These are phyloP conservation scores for Vaccinium myrtillus DNA, from an alignment of 148 eudicot genomes.

Conservation along the genomic window DNA sequence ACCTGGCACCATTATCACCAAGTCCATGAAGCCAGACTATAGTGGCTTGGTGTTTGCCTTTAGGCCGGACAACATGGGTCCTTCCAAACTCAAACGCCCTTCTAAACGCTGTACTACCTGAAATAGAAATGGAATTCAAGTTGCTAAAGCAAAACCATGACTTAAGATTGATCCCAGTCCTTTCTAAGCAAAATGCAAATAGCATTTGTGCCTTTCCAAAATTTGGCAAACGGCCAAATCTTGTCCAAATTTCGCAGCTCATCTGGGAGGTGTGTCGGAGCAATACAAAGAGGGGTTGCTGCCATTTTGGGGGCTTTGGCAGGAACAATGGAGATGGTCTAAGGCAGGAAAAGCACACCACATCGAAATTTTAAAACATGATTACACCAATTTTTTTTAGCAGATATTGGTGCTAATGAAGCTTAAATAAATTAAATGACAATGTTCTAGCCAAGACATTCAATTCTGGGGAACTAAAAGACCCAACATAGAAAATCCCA, in stretches of 20 bases:
- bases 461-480: not conserved
- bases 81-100: slow-evolving; percentile 80
- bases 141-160: slow-evolving; percentile 15
- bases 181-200: not conserved
- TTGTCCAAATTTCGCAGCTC: slow-evolving; percentile 3
- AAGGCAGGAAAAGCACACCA: not conserved
- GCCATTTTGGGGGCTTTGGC: not conserved
- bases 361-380: not conserved
- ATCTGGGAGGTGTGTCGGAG: not conserved
- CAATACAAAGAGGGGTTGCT: not conserved
- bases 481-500: no score
- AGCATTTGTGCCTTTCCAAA: not conserved
- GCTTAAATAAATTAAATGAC: not conserved
- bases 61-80: slow-evolving; percentile 84
- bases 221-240: not conserved
- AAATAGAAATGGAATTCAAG: slow-evolving; percentile 19
- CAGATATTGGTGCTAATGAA: not conserved
- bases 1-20: slow-evolving; percentile 95
- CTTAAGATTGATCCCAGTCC: not conserved
- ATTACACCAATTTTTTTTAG: not conserved
- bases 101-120: slow-evolving; percentile 63
- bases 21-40: slow-evolving; percentile 97
- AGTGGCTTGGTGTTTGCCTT: slow-evolving; percentile 95
- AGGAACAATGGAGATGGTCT: not conserved
- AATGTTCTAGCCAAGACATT: not conserved